Evolutionary conservation across 495 filamentous ascomycete genomes (phyloP), one percentile per base, ranked within the genome.

Genomic region (Aspergillus nanangensis): DNA sequence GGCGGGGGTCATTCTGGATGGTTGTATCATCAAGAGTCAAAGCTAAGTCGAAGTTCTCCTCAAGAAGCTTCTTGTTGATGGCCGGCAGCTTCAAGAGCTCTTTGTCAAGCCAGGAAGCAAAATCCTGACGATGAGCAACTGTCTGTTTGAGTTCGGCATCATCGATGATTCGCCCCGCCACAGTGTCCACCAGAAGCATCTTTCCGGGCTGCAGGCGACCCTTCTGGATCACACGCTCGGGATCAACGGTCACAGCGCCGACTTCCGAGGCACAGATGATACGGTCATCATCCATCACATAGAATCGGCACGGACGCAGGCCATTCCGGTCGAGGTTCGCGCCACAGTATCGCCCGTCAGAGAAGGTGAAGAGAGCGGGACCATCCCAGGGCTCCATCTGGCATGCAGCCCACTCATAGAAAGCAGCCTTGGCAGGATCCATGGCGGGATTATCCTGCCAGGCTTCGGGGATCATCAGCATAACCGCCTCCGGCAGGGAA

Each of bases 321-420:
- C 93, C 93, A 63, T 99, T 99, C 58, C 93, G 84, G 72, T 99
- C 93, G n/a, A 99, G 78, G 60, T 96, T 97, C 41, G 93, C 93
- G 76, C 93, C 93, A 56, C 93, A 99, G 74, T 95, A 99, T 50
- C 93, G 82, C 41, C 93, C 93, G 67, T 99, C 93, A 21, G 94
- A 87, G 67, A 99, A 99, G 2, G 92, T 96, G 74, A 99, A 99
- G 19, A 99, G 79, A 48, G 93, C 93, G 13, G 93, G 93, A 8
- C 93, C 93, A 67, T 99, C 93, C 93, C 93, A 99, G 21, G 93
- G 92, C 72, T 99, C 93, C 93, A 99, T 99, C 76, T 95, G 86
- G 69, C 93, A 99, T 35, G 90, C 92, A 50, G 93, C 93, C 93
- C 93, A 99, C 66, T 99, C 93, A 69, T 99, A 99, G 71, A 96